Conservation (phyloP, 768 basidiomycete species). For the Lentinula detonsa region DNA sequence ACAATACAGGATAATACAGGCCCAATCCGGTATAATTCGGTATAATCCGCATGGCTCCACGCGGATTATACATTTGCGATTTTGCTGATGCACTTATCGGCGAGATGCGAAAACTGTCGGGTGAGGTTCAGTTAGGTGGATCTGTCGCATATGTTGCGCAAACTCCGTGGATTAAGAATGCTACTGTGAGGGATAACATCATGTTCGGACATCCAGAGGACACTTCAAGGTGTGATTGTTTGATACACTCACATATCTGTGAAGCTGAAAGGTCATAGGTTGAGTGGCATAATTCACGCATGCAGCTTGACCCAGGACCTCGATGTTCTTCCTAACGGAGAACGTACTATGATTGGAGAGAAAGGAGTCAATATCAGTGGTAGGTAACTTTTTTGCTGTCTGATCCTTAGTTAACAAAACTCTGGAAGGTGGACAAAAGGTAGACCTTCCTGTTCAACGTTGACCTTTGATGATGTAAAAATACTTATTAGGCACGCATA, state of each 20-base stretch:
- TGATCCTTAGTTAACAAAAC: too few relatives aligned
- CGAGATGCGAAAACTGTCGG: slow-evolving; percentile 59
- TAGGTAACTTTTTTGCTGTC: slow-evolving; percentile 12
- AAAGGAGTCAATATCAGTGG: slow-evolving; percentile 69
- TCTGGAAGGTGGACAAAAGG: slow-evolving; percentile 27
- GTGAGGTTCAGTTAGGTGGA: slow-evolving; percentile 50
- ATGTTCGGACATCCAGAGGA: slow-evolving; percentile 65
- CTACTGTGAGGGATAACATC: slow-evolving; percentile 69
- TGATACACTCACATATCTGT: background rate
- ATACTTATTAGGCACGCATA: slow-evolving; percentile 53
- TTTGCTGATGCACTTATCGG: too few relatives aligned
- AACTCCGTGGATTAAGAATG: slow-evolving; percentile 60
- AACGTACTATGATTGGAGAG: slow-evolving; percentile 70
- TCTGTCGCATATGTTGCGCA: slow-evolving; percentile 56
- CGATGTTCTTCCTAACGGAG: slow-evolving; percentile 63
- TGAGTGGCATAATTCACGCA: slow-evolving; percentile 50
- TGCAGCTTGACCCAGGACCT: slow-evolving; percentile 72
- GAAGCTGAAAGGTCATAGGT: slow-evolving; percentile 24
- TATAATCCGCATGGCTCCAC: too few relatives aligned
- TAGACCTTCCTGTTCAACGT: slow-evolving; percentile 1
- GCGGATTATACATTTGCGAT: too few relatives aligned
- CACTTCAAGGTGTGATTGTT: slow-evolving; percentile 34
- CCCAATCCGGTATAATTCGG: too few relatives aligned
- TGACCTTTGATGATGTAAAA: background rate
- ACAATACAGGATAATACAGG: too few relatives aligned